Percentiles rank a stretch among this genome's conserved stretches.
Evolutionary conservation across 768 basidiomycete species (phyloP).

Genomic region (Lactarius pseudohatsudake): DNA sequence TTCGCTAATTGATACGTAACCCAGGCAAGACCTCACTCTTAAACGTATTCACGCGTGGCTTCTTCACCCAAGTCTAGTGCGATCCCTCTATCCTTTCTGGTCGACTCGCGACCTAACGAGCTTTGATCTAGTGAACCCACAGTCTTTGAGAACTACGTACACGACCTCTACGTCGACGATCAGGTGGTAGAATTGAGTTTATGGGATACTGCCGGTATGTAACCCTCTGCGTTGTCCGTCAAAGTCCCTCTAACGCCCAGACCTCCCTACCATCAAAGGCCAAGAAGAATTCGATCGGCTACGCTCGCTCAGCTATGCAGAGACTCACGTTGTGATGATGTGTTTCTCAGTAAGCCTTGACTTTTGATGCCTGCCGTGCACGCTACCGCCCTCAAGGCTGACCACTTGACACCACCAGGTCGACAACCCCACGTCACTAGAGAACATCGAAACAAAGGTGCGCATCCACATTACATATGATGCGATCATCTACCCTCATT

Average conservation of each 20-base stretch:
- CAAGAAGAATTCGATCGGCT: conserved; percentile 96
- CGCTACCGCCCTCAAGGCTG: conserved; percentile 26
- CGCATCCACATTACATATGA: conserved; percentile 6
- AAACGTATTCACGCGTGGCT: conserved; percentile 87
- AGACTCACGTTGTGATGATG: conserved; percentile 94
- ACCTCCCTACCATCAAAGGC: conserved; percentile 49
- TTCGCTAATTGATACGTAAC: conserved; percentile 19
- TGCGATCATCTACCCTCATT: conserved; percentile 6
- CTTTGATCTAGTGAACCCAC: conserved; percentile 69
- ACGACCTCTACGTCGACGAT: conserved; percentile 84
- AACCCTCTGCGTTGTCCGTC: neutral
- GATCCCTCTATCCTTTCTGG: conserved; percentile 33
- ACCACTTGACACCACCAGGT: conserved; percentile 46
- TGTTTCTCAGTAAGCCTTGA: conserved; percentile 79
- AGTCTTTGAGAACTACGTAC: conserved; percentile 97
- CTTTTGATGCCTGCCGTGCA: neutral
- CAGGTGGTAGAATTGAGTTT: conserved; percentile 86
- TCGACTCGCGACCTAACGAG: neutral
- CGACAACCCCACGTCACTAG: conserved; percentile 92
- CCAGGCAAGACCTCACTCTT: conserved; percentile 80
- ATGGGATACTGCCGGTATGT: conserved; percentile 95
- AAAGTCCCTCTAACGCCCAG: conserved; percentile 14
- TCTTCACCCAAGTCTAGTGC: conserved; percentile 93
- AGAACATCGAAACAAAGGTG: conserved; percentile 94
- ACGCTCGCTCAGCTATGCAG: conserved; percentile 92